phyloP scores from a whole-genome alignment of 2,329 filamentous ascomycete genomes.

The Cercospora janseana region DNA sequence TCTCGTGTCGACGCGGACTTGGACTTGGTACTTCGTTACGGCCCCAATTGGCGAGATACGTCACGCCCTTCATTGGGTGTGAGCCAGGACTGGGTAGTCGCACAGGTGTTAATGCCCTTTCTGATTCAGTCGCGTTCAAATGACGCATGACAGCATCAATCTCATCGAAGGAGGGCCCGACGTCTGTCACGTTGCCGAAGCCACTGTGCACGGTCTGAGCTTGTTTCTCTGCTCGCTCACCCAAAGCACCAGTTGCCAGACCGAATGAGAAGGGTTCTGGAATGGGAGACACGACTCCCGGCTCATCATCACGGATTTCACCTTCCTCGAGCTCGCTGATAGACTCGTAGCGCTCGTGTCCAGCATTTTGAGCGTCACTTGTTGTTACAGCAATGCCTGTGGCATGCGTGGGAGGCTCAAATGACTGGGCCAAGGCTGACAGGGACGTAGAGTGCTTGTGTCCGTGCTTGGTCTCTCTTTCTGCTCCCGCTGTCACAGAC shows the following conservation, averaged over 20 bases:
- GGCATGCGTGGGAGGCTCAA: constrained; percentile 52
- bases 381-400: not conserved
- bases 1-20: constrained; percentile 50
- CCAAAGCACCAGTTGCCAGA: constrained; percentile 12
- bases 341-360: constrained; percentile 27
- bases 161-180: constrained; percentile 66
- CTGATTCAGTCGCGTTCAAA: constrained; percentile 69
- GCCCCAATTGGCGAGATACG: constrained; percentile 36
- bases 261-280: constrained; percentile 9
- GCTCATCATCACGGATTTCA: constrained; percentile 32
- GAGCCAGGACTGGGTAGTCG: constrained; percentile 31
- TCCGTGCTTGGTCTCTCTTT: constrained; percentile 16
- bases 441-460: constrained; percentile 50
- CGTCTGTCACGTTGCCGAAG: constrained; percentile 24
- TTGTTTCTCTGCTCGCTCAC: constrained; percentile 2
- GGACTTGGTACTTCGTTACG: constrained; percentile 73
- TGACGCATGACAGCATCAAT: constrained; percentile 92
- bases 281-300: constrained; percentile 21
- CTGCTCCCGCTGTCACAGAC: not conserved
- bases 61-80: constrained; percentile 33
- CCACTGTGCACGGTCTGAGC: constrained; percentile 17
- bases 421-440: constrained; percentile 69
- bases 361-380: constrained; percentile 1
- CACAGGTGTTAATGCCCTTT: constrained; percentile 45
- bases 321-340: constrained; percentile 38